Evolutionary conservation across 1,284 basidiomycete species (phyloP).

Genomic region (Apiotrichum domesticum): DNA sequence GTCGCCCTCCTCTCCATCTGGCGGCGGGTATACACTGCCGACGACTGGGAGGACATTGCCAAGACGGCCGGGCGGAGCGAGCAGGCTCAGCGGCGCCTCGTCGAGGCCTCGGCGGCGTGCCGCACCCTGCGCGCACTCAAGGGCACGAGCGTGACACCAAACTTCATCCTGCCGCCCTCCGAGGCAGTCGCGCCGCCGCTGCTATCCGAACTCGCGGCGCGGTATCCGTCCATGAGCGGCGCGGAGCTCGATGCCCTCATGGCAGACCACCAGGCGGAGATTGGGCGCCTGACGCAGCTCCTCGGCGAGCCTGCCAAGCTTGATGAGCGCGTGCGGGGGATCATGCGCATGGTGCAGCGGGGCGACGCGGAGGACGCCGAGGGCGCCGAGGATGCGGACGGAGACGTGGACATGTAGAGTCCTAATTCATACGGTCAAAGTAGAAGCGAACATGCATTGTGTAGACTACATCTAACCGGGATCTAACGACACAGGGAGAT

Average conservation of each 20-base stretch:
- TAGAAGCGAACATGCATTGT: not conserved
- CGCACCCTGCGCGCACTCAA: constrained; percentile 26
- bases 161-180: constrained; percentile 29
- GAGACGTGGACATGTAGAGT: constrained; percentile 13
- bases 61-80: constrained; percentile 41
- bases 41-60: constrained; percentile 53
- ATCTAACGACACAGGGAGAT: not conserved
- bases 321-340: constrained; percentile 31
- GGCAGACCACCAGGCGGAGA: constrained; percentile 38
- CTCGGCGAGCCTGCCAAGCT: constrained; percentile 22
- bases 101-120: constrained; percentile 31
- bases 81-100: constrained; percentile 29
- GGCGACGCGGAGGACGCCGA: not conserved
- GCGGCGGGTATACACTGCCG: constrained; percentile 78
- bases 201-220: constrained; percentile 35
- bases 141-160: constrained; percentile 20
- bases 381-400: constrained; percentile 13
- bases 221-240: constrained; percentile 32
- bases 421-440: not conserved
- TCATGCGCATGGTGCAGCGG: constrained; percentile 24
- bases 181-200: constrained; percentile 31
- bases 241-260: constrained; percentile 36
- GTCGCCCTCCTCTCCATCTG: constrained; percentile 70
- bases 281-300: constrained; percentile 27
- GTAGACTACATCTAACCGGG: not conserved